Conservation (phyloP, 306 rosid genomes). For the Cicer cuneatum region DNA sequence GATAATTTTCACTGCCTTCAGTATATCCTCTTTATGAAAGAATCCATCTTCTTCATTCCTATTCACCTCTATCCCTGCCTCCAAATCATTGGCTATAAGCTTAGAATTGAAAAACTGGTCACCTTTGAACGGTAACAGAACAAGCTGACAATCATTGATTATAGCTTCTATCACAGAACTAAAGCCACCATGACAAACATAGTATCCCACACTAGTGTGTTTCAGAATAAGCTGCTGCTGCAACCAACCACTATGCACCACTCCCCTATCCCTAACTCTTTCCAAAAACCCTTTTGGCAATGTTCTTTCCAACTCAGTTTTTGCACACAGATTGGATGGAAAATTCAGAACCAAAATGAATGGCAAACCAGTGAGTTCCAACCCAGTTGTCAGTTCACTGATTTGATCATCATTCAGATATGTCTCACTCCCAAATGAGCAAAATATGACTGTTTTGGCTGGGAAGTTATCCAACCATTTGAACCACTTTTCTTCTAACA, state of each 20-base stretch:
- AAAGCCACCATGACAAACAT: conserved; percentile 55
- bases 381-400: conserved; percentile 52
- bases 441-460: conserved; percentile 44
- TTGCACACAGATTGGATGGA: conserved; percentile 31
- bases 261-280: conserved; percentile 53
- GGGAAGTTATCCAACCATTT: conserved; percentile 52
- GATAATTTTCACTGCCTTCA: conserved; percentile 45
- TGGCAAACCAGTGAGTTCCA: conserved; percentile 55
- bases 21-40: conserved; percentile 52
- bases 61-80: conserved; percentile 53
- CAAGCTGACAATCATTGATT: conserved; percentile 55
- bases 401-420: conserved; percentile 54
- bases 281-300: conserved; percentile 52
- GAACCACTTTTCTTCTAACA: conserved; percentile 46
- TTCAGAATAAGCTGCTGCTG: conserved; percentile 57
- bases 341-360: conserved; percentile 57
- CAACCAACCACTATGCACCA: conserved; percentile 60
- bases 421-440: conserved; percentile 69
- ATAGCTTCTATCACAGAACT: conserved; percentile 61
- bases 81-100: conserved; percentile 45
- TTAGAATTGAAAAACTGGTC: conserved; percentile 61
- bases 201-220: conserved; percentile 50
- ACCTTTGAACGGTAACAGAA: conserved; percentile 55
- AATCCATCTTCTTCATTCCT: conserved; percentile 55
- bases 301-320: conserved; percentile 44